Base-by-base conservation (phyloP, 2,329 filamentous ascomycete species). In the Hypoxylon rubiginosum region DNA sequence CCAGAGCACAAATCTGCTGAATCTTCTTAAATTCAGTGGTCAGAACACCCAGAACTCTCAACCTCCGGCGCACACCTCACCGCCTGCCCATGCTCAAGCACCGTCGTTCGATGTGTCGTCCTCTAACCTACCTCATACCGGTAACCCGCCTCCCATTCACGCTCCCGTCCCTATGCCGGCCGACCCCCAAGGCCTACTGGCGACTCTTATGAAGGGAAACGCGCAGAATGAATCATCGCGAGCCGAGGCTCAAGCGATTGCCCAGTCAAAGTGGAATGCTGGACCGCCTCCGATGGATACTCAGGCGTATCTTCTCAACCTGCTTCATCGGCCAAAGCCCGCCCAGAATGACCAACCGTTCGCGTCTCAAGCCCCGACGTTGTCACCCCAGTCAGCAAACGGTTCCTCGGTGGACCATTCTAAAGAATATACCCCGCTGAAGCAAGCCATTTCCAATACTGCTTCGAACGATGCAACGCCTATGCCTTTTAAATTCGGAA, bases 231-330 rank as follows among this genome's bases (percentile, higher is more conserved):
- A 87, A 43, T 79, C 81, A 61, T 67, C 80, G 7, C 77, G 78
- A 71, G 67, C 72, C n/a, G 81, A 82, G 55, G 67, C 71, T 64
- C 76, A 75, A 69, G 68, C 68, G 26, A 63, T 71, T n/a, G 69
- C 68, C 34, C 58, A 71, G 46, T 66, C 67, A 49, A 74, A 74
- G 41, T 86, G 85, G 80, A 82, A 79, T 68, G 79, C 82, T 26
- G 82, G 82, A 34, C 82, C 86, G 46, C 86, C 88, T 57, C 81
- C 86, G 21, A 85, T 88, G 50, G 91, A 93, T 77, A 92, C 94
- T 4, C 92, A 97, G 79, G 90, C 95, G 69, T 92, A 96, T 75
- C 84, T 99, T 51, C 88, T 98, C 67, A 91, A 93, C 73, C 84
- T 98, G 63, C 86, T 99, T 69, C 96, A 94, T 75, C 90, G 91